A percentile compares a stretch with the other conserved stretches of the same genome.
Conservation (phyloP, 2,329 filamentous ascomycete genomes). For the Nothophaeocryptopus gaeumannii region DNA sequence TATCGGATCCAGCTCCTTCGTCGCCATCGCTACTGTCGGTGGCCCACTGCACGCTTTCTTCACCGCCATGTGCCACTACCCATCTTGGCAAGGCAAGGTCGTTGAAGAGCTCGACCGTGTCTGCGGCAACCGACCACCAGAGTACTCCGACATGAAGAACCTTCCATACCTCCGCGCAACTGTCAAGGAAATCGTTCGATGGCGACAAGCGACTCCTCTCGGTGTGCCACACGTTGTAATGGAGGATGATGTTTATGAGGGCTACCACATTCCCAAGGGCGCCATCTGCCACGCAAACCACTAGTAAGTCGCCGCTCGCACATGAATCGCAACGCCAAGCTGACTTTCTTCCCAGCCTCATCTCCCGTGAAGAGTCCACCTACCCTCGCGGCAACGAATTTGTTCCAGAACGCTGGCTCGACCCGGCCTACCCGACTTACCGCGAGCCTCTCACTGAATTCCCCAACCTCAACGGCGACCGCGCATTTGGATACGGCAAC, state of each 20-base stretch:
- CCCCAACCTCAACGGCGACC: slow-evolving; percentile 34
- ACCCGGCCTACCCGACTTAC: slow-evolving; percentile 35
- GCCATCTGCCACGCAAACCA: slow-evolving; percentile 36
- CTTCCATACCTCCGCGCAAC: slow-evolving; percentile 35
- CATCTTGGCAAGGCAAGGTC: slow-evolving; percentile 30
- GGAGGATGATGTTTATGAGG: slow-evolving; percentile 39
- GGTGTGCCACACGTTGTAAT: slow-evolving; percentile 37
- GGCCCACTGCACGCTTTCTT: slow-evolving; percentile 36
- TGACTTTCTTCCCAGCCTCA: slow-evolving; percentile 26
- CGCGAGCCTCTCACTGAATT: slow-evolving; percentile 37
- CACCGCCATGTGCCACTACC: slow-evolving; percentile 35
- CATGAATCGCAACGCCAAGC: neutral
- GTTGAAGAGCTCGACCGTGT: slow-evolving; percentile 35
- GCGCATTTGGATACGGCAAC: slow-evolving; percentile 36
- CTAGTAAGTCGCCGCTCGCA: slow-evolving; percentile 26
- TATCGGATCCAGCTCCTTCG: slow-evolving; percentile 35
- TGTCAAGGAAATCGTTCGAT: slow-evolving; percentile 36
- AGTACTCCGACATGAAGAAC: slow-evolving; percentile 31
- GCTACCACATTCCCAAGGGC: slow-evolving; percentile 39
- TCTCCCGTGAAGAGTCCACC: slow-evolving; percentile 30
- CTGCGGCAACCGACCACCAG: slow-evolving; percentile 32
- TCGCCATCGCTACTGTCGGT: slow-evolving; percentile 35
- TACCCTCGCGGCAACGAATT: slow-evolving; percentile 35
- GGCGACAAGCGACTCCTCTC: slow-evolving; percentile 40
- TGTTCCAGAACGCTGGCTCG: slow-evolving; percentile 35